Evolutionary conservation across 2,329 filamentous ascomycete genomes (phyloP).

Genomic region (Hirsutella minnesotensis): DNA sequence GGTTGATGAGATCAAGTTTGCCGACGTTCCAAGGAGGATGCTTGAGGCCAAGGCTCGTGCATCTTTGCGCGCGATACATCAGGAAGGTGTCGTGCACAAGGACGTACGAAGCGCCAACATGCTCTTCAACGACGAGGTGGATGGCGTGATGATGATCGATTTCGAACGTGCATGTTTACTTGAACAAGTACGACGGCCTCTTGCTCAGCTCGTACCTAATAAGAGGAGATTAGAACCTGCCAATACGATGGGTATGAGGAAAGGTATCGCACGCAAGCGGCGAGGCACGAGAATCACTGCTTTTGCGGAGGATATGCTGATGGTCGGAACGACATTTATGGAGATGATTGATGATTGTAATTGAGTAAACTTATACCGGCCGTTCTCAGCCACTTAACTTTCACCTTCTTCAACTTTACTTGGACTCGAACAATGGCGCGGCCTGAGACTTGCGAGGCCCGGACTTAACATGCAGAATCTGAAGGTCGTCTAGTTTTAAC

Average conservation of each 20-base stretch:
- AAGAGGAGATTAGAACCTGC: too few species aligned
- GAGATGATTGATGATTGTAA: neutral
- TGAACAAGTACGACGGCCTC: neutral
- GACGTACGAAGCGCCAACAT: constrained; percentile 15
- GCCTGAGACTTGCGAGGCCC: too few species aligned
- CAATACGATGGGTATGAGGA: too few species aligned
- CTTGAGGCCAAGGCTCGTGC: constrained; percentile 3
- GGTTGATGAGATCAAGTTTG: neutral
- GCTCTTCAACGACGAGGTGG: constrained; percentile 12
- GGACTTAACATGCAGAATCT: too few species aligned
- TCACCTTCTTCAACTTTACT: neutral
- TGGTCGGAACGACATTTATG: neutral
- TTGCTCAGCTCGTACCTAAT: neutral
- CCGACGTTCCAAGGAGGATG: neutral
- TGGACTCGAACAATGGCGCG: too few species aligned
- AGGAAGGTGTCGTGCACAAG: constrained; percentile 13
- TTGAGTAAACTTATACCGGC: neutral
- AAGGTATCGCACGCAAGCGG: neutral
- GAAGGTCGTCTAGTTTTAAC: too few species aligned
- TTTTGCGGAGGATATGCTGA: neutral
- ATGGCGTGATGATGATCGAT: constrained; percentile 13
- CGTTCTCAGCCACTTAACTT: neutral
- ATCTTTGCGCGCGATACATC: constrained; percentile 12
- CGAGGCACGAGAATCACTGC: neutral
- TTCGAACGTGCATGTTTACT: constrained; percentile 13